Conservation (phyloP, 495 filamentous ascomycete genomes). For the Aspergillus kassunensis region DNA sequence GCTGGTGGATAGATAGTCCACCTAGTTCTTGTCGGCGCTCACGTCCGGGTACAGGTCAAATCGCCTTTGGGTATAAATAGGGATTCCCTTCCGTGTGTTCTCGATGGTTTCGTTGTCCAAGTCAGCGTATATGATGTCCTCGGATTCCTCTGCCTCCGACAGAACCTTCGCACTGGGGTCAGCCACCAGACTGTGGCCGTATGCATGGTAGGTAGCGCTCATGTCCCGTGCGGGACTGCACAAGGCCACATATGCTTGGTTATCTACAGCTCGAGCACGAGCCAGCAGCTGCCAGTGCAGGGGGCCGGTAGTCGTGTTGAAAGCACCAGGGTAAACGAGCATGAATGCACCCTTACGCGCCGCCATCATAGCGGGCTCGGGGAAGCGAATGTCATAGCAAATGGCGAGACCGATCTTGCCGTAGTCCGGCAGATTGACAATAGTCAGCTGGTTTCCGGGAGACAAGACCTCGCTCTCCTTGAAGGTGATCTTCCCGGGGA, state of each 20-base stretch:
- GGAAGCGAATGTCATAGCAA: slow-evolving; percentile 97
- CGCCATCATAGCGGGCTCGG: slow-evolving; percentile 87
- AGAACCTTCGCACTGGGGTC: slow-evolving; percentile 86
- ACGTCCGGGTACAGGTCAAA: slow-evolving; percentile 98
- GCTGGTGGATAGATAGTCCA: no score
- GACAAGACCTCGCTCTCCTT: slow-evolving; percentile 83
- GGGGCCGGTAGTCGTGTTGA: slow-evolving; percentile 88
- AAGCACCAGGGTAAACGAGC: slow-evolving; percentile 89
- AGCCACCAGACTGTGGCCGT: slow-evolving; percentile 82
- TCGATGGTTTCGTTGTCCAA: slow-evolving; percentile 67
- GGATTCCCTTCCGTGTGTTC: slow-evolving; percentile 77
- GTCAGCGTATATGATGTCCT: slow-evolving; percentile 74
- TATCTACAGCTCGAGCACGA: slow-evolving; percentile 83
- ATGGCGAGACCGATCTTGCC: slow-evolving; percentile 83
- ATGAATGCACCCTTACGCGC: slow-evolving; percentile 78
- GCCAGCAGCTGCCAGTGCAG: slow-evolving; percentile 87
- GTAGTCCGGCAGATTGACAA: slow-evolving; percentile 81
- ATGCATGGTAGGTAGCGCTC: slow-evolving; percentile 77
- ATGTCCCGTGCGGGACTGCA: slow-evolving; percentile 87
- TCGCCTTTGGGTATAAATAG: slow-evolving; percentile 76
- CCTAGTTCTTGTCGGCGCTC: slow-evolving; percentile 32
- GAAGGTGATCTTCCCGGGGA: slow-evolving; percentile 91
- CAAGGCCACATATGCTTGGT: slow-evolving; percentile 89
- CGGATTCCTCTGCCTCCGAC: slow-evolving; percentile 65
- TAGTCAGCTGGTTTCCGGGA: slow-evolving; percentile 74